Base-by-base conservation (phyloP, 108 stramenopile genomes). In the Mediolabrus comicus region DNA sequence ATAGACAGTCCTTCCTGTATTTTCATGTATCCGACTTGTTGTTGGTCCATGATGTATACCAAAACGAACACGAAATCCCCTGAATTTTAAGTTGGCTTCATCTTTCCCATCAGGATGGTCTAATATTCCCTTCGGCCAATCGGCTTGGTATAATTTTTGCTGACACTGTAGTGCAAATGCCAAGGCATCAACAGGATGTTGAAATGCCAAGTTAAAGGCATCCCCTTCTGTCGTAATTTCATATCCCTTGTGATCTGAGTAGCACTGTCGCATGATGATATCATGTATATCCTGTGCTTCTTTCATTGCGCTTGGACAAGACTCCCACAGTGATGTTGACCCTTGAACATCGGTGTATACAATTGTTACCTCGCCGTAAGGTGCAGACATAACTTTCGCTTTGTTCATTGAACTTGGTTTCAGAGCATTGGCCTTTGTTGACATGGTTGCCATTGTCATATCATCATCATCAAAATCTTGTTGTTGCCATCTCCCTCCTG, bases 321-420 rank as follows among this genome's bases (percentile, higher is more conserved):
- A 27, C 58, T 80, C 79, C 79, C 79, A 80, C 13, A 80, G 30
- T 9, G 74, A 59, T 53, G 79, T 80, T 16, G 56, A 71, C 7
- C 79, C 79, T 38, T 80, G 74, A 30, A 80, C 64, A 65, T 80
- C 79, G 7, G 79, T 75, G 38, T 25, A 61, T 4, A 70, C 69
- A 22, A 70, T 46, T 4, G 69, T 62, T 4, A 62, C 69, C 25
- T 51, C 30, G 13, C 62, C 62, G 22, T 26, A 16, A 28, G 67
- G 57, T 9, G 41, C 41, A 43, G 41, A 43, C 41, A 43, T 43
- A 43, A 17, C 41, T 17, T 43, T 43, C 4, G 41, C 41, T 43
- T 17, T 43, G 41, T 43, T 43, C 41, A 43, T 43, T 5, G 41
- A 43, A 17, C 41, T 43, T n/a, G 41, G 41, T 17, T 17, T n/a